Evolutionary conservation across 2,329 filamentous ascomycete species (phyloP).

Genomic region (Colletotrichum euphorbiae): DNA sequence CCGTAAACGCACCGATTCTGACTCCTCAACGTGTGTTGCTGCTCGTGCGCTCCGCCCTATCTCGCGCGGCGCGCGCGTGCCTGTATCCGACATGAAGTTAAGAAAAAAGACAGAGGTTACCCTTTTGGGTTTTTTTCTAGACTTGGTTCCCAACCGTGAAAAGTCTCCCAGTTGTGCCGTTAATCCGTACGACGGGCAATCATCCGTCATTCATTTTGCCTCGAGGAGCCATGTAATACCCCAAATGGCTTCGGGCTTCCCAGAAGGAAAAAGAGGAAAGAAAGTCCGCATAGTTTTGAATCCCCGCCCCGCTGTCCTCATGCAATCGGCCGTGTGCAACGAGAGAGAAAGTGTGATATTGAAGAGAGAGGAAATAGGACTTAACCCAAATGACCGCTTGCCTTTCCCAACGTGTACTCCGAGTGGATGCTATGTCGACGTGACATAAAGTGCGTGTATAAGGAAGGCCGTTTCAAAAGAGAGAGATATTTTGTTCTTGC

Average conservation of each 20-base stretch:
- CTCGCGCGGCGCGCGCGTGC: neutral
- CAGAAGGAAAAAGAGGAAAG: conserved; percentile 23
- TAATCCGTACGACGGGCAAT: conserved; percentile 37
- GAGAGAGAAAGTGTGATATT: conserved; percentile 21
- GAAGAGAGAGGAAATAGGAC: conserved; percentile 24
- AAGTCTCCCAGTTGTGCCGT: conserved; percentile 28
- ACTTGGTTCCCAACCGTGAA: conserved; percentile 17
- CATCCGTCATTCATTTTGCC: conserved; percentile 28
- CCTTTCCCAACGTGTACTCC: conserved; percentile 38
- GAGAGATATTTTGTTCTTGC: conserved; percentile 21
- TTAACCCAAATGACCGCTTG: conserved; percentile 39
- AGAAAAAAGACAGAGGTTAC: conserved; percentile 8
- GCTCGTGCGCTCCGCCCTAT: conserved; percentile 6
- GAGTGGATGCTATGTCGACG: conserved; percentile 31
- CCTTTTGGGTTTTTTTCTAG: conserved; percentile 14
- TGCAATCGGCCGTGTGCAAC: conserved; percentile 26
- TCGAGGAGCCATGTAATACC: conserved; percentile 10
- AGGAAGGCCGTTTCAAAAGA: conserved; percentile 37
- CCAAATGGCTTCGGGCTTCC: conserved; percentile 13
- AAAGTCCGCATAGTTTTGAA: conserved; percentile 28
- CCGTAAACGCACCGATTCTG: neutral
- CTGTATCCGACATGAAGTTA: neutral
- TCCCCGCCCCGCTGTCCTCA: conserved; percentile 32
- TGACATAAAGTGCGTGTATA: conserved; percentile 31
- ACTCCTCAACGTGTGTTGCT: neutral